Conservation (phyloP, 208 protist species). For the Crithidia acanthocephali region DNA sequence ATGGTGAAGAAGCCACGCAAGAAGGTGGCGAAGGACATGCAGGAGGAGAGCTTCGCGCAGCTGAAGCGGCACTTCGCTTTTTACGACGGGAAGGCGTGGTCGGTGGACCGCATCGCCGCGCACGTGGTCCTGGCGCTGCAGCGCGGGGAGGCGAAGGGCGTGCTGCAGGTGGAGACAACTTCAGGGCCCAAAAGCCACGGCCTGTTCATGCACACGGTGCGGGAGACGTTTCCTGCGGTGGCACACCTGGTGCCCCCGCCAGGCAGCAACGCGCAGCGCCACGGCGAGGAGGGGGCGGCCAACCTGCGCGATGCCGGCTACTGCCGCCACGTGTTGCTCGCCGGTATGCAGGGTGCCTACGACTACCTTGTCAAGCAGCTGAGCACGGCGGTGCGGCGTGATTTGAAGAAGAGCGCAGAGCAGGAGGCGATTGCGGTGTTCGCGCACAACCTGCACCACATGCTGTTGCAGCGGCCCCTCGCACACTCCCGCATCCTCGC, state of each 20-base stretch:
- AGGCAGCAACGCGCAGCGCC: neutral
- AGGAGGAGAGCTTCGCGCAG: conserved; percentile 49
- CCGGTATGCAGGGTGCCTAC: conserved; percentile 26
- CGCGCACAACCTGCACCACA: conserved; percentile 76
- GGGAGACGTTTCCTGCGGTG: conserved; percentile 36
- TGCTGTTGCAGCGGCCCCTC: conserved; percentile 82
- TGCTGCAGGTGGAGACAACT: conserved; percentile 58
- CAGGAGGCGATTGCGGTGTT: conserved; percentile 80
- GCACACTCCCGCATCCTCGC: conserved; percentile 67
- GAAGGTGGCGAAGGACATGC: conserved; percentile 68
- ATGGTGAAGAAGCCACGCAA: conserved; percentile 62
- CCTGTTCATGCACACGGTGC: conserved; percentile 45
- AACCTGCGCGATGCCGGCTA: conserved; percentile 14
- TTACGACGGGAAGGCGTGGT: conserved; percentile 62
- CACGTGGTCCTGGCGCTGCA: conserved; percentile 73
- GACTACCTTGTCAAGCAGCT: conserved; percentile 57
- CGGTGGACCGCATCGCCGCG: conserved; percentile 45
- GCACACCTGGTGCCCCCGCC: conserved; percentile 19
- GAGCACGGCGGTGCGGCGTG: conserved; percentile 54
- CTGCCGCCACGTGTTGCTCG: conserved; percentile 22
- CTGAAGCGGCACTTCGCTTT: conserved; percentile 63
- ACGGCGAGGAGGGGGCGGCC: neutral
- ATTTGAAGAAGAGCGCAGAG: conserved; percentile 80
- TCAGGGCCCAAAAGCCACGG: conserved; percentile 29
- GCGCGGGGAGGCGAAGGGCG: conserved; percentile 76